Percentiles rank a stretch among this genome's conserved stretches.
These are phyloP conservation scores for Apiospora sp. DNA, from an alignment of 2,329 filamentous ascomycete species.

Conservation along the genomic window DNA sequence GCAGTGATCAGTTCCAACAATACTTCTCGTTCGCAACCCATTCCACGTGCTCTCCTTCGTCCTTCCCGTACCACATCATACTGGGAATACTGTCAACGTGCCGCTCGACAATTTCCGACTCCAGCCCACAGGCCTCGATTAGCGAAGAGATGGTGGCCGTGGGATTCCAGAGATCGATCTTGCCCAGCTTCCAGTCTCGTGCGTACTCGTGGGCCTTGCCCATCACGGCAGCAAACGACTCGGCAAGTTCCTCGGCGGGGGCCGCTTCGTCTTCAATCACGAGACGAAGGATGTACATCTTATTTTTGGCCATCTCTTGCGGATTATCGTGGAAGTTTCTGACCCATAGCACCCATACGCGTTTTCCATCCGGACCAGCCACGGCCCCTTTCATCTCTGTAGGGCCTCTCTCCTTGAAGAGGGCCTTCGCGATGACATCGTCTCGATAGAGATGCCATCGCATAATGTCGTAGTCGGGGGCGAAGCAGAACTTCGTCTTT, in stretches of 20 bases:
- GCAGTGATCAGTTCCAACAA: constrained; percentile 59
- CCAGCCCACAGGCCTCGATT: constrained; percentile 56
- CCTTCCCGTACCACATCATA: constrained; percentile 73
- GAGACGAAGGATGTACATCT: constrained; percentile 73
- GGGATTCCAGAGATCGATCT: constrained; percentile 87
- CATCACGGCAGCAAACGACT: constrained; percentile 69
- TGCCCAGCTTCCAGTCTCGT: constrained; percentile 71
- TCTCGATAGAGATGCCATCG: constrained; percentile 84
- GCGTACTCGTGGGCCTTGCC: constrained; percentile 75
- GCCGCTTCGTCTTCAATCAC: constrained; percentile 61
- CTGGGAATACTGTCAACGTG: constrained; percentile 75
- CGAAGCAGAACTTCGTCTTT: constrained; percentile 67
- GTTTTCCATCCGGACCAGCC: constrained; percentile 57
- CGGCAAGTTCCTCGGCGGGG: constrained; percentile 52
- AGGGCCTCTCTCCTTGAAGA: constrained; percentile 54
- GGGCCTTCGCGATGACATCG: constrained; percentile 74
- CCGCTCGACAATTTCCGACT: constrained; percentile 60
- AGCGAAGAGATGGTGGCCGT: constrained; percentile 58
- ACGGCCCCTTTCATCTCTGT: constrained; percentile 72
- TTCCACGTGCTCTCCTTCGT: constrained; percentile 61
- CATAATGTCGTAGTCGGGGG: constrained; percentile 73
- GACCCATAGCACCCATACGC: constrained; percentile 80
- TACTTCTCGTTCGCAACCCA: constrained; percentile 83
- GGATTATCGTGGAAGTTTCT: constrained; percentile 68
- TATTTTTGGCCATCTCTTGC: constrained; percentile 66